A percentile compares a stretch with the other conserved stretches of the same genome.
phyloP scores from a whole-genome alignment of 2,329 filamentous ascomycete species.

The Atkinsonella hypoxylon region DNA sequence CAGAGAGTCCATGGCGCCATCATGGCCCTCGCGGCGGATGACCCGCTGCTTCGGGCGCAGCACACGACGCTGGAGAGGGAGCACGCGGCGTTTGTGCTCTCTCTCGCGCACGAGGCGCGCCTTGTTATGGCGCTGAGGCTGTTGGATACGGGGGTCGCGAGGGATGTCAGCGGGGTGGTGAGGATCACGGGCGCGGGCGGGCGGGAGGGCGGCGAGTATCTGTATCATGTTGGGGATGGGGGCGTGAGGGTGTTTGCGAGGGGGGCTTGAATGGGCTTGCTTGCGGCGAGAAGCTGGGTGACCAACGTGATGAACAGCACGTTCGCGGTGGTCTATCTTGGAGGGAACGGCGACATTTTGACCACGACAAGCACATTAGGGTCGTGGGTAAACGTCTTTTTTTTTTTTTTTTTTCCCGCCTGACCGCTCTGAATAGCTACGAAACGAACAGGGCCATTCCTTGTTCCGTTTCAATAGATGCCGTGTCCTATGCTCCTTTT shows the following conservation, averaged over 20 bases:
- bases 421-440: too few species aligned
- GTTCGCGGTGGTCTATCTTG: too few species aligned
- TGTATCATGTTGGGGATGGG: slow-evolving; percentile 78
- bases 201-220: slow-evolving; percentile 44
- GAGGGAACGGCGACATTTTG: too few species aligned
- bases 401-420: too few species aligned
- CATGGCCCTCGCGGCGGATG: slow-evolving; percentile 59
- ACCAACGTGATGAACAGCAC: too few species aligned
- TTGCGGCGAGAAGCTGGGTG: too few species aligned
- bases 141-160: slow-evolving; percentile 78
- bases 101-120: slow-evolving; percentile 63
- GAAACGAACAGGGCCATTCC: too few species aligned
- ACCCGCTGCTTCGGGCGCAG: slow-evolving; percentile 51
- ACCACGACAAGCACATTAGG: too few species aligned
- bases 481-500: too few species aligned
- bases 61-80: slow-evolving; percentile 56
- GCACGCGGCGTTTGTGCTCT: slow-evolving; percentile 59
- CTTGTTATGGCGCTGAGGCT: slow-evolving; percentile 59
- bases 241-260: slow-evolving; percentile 74
- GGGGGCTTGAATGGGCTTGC: slow-evolving; percentile 32
- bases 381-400: too few species aligned
- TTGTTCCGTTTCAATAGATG: too few species aligned
- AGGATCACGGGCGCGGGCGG: slow-evolving; percentile 53
- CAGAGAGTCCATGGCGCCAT: slow-evolving; percentile 54
- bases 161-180: slow-evolving; percentile 81